Percentiles rank a stretch among this genome's conserved stretches.
Evolutionary conservation across 257 asterid species (phyloP).

Genomic region (Capsicum chinense): DNA sequence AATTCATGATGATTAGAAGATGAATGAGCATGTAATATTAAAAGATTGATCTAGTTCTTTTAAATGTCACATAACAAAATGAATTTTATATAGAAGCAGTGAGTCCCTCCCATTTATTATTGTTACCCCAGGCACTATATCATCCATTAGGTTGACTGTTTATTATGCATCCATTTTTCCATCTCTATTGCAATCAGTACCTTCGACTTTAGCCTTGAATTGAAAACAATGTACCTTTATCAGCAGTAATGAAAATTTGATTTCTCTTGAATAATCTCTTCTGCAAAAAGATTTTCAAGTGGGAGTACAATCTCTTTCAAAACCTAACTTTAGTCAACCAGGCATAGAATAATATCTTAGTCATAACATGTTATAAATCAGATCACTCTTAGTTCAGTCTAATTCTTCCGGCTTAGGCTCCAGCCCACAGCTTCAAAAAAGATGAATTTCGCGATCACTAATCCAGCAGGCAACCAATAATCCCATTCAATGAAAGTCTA

Average conservation of each 20-base stretch:
- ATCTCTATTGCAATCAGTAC: background rate
- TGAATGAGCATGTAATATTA: background rate
- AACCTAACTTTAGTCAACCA: no score
- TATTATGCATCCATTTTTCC: constrained; percentile 18
- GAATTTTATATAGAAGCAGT: background rate
- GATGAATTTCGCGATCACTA: background rate
- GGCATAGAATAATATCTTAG: background rate
- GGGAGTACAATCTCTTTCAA: no score
- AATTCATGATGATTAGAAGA: background rate
- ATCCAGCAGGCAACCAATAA: background rate
- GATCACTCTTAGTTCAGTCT: constrained; percentile 1
- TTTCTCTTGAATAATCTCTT: background rate
- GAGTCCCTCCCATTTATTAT: background rate
- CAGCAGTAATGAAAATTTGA: constrained; percentile 3
- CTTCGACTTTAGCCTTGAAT: background rate
- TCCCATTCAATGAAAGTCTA: constrained; percentile 16
- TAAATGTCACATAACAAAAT: background rate
- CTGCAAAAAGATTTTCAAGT: background rate
- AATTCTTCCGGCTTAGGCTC: background rate
- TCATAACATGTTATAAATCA: constrained; percentile 1
- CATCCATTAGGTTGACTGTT: background rate
- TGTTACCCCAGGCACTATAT: background rate
- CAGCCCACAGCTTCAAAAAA: background rate
- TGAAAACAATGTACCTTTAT: background rate
- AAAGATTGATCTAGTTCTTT: constrained; percentile 1